phyloP scores from a whole-genome alignment of 331 rosid genomes.

The Malus hybrid region DNA sequence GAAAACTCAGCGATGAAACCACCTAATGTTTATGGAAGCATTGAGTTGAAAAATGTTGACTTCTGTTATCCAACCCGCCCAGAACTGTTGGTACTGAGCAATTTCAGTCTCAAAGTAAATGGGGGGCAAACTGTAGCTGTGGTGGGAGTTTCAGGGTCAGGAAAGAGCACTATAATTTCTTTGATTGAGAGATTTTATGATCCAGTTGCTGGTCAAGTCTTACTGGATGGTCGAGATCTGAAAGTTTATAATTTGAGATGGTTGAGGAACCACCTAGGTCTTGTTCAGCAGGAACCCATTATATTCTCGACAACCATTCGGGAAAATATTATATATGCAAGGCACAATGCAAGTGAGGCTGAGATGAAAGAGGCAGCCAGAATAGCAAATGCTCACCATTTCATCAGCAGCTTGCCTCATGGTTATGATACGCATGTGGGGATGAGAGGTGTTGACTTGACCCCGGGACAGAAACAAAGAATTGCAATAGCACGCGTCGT shows the following conservation, averaged over 20 bases:
- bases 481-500: constrained; percentile 96
- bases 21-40: constrained; percentile 95
- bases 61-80: constrained; percentile 98
- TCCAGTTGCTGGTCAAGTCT: constrained; percentile 97
- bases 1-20: constrained; percentile 86
- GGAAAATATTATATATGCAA: constrained; percentile 94
- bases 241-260: constrained; percentile 87
- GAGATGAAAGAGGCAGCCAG: constrained; percentile 99
- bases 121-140: constrained; percentile 98
- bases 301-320: constrained; percentile 94
- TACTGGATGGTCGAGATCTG: constrained; percentile 90
- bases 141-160: constrained; percentile 99
- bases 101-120: constrained; percentile 83
- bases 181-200: constrained; percentile 92
- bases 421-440: constrained; percentile 99
- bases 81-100: constrained; percentile 85
- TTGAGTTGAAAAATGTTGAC: constrained; percentile 86
- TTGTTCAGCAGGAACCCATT: constrained; percentile 98
- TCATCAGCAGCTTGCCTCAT: constrained; percentile 95
- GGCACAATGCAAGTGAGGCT: constrained; percentile 98
- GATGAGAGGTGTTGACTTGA: constrained; percentile 97
- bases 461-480: constrained; percentile 99
- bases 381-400: constrained; percentile 98
- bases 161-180: constrained; percentile 95
- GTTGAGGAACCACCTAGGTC: constrained; percentile 95